These are phyloP conservation scores for Serpula lacrymans DNA, from an alignment of 768 basidiomycete species.

Conservation along the genomic window DNA sequence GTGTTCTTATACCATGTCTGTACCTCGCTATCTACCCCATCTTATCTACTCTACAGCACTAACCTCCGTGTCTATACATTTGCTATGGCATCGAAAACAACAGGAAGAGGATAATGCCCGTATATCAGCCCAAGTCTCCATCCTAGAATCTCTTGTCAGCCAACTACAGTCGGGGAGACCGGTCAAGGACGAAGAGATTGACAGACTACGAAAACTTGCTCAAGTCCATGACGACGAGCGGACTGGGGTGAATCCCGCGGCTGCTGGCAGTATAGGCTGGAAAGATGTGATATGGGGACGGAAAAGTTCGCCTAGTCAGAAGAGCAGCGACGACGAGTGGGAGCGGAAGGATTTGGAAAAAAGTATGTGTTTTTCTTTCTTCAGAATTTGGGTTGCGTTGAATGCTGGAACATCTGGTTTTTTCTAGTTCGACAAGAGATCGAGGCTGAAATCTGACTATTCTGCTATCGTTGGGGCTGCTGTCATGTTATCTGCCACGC, in stretches of 20 bases:
- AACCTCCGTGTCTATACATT: conserved; percentile 65
- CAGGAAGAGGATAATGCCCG: conserved; percentile 53
- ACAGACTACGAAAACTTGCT: conserved; percentile 52
- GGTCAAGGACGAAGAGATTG: conserved; percentile 49
- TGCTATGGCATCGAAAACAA: conserved; percentile 49
- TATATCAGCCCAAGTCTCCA: conserved; percentile 54
- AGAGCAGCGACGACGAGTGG: conserved; percentile 31
- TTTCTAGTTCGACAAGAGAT: conserved; percentile 11
- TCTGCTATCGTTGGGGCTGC: too few species aligned
- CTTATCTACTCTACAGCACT: conserved; percentile 62
- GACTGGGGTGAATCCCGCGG: conserved; percentile 3
- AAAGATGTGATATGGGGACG: conserved; percentile 47
- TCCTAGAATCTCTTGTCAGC: conserved; percentile 56
- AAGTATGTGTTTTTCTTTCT: conserved; percentile 25
- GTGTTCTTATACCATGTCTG: too few species aligned
- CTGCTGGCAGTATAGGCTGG: conserved; percentile 39
- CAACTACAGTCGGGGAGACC: conserved; percentile 47
- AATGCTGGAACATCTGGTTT: neutral
- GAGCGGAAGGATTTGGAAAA: conserved; percentile 36
- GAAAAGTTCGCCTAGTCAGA: conserved; percentile 16
- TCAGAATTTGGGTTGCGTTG: neutral
- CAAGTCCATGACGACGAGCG: conserved; percentile 26
- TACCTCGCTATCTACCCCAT: conserved; percentile 54
- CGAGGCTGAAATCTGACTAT: neutral
- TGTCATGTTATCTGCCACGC: too few species aligned